Conservation (phyloP, 805 yeast genomes). For the Starmerella ratchasimensis region DNA sequence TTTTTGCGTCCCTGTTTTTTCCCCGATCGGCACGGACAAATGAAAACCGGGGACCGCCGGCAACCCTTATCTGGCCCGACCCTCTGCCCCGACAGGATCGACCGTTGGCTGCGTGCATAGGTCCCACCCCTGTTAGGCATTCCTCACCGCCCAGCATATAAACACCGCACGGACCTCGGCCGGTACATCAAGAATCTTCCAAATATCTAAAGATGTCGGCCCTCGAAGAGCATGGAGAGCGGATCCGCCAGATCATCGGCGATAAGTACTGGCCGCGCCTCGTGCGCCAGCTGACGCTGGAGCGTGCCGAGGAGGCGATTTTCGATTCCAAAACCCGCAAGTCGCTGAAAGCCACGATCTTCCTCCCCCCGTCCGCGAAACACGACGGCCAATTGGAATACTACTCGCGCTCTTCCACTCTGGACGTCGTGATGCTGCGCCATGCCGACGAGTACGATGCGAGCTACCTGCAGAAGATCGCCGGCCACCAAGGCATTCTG, state of each 20-base stretch:
- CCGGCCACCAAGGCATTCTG: conserved; percentile 71
- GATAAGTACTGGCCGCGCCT: conserved; percentile 15
- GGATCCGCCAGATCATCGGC: conserved; percentile 4
- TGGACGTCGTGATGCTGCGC: conserved; percentile 72
- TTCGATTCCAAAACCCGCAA: conserved; percentile 5
- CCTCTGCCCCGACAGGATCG: no score
- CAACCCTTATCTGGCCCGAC: no score
- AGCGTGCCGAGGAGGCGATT: conserved; percentile 5
- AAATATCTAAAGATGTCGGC: no score
- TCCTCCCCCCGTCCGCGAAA: conserved; percentile 4
- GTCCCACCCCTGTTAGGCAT: no score
- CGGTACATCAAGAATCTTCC: no score
- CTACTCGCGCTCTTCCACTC: conserved; percentile 11
- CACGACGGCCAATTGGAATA: background rate
- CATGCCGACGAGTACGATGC: conserved; percentile 45
- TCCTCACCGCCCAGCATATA: no score
- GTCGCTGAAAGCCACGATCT: conserved; percentile 2
- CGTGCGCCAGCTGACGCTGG: conserved; percentile 10
- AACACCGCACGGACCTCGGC: no score
- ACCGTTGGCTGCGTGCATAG: no score
- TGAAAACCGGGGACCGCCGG: no score
- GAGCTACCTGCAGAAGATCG: conserved; percentile 58
- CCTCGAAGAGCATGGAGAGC: no score
- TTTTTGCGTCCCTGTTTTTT: no score
- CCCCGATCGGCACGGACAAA: no score